Conservation (phyloP, 805 yeast genomes). For the Candida caryicola region DNA sequence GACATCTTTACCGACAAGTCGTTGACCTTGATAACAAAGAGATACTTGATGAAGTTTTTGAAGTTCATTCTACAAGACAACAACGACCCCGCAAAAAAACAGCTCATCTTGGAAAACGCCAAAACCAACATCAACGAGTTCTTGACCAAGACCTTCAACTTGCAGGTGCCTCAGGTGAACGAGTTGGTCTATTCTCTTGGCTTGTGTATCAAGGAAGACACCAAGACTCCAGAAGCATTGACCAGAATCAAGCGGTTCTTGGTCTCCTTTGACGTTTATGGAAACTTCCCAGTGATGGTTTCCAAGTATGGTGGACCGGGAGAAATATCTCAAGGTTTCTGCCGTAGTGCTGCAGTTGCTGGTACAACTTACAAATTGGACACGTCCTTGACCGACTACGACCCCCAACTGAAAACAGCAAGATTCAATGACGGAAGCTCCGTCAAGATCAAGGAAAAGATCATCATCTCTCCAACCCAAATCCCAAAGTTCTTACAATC, state of each 20-base stretch:
- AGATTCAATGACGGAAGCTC: slow-evolving; percentile 70
- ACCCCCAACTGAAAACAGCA: slow-evolving; percentile 65
- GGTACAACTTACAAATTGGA: slow-evolving; percentile 90
- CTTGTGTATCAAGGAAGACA: slow-evolving; percentile 57
- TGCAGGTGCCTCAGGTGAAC: slow-evolving; percentile 70
- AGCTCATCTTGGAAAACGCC: slow-evolving; percentile 55
- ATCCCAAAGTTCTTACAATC: slow-evolving; percentile 40
- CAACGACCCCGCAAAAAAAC: slow-evolving; percentile 59
- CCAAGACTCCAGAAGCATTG: slow-evolving; percentile 71
- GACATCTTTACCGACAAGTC: slow-evolving; percentile 90
- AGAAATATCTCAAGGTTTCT: slow-evolving; percentile 93
- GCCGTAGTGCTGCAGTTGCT: slow-evolving; percentile 96
- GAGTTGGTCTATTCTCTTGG: slow-evolving; percentile 89
- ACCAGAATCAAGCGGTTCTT: slow-evolving; percentile 81
- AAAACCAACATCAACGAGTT: slow-evolving; percentile 58
- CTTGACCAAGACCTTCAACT: slow-evolving; percentile 60
- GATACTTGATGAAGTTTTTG: slow-evolving; percentile 86
- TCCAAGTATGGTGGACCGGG: slow-evolving; percentile 96
- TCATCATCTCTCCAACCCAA: slow-evolving; percentile 73
- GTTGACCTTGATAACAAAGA: slow-evolving; percentile 68
- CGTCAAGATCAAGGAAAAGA: slow-evolving; percentile 74
- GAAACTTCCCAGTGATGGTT: slow-evolving; percentile 87
- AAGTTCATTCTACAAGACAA: slow-evolving; percentile 67
- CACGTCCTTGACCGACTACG: slow-evolving; percentile 62
- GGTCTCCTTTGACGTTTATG: slow-evolving; percentile 84